These are phyloP conservation scores for Sphaerostilbella broomeana DNA, from an alignment of 2,329 filamentous ascomycete species.

Conservation along the genomic window DNA sequence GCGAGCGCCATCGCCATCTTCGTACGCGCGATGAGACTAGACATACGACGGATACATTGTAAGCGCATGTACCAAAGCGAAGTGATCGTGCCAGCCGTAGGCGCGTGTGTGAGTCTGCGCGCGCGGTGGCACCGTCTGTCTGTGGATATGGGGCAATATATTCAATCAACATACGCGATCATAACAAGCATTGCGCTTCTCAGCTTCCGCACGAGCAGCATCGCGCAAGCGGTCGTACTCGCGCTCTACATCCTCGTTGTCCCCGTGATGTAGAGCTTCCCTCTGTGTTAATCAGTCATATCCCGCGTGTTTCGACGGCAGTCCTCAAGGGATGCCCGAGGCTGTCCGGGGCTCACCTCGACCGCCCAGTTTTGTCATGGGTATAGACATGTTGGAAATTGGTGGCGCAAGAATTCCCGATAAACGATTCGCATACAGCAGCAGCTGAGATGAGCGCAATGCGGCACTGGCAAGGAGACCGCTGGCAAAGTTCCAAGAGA, in stretches of 20 bases:
- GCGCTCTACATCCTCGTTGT: slow-evolving; percentile 62
- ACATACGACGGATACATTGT: no score
- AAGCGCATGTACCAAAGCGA: no score
- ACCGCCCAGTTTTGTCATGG: slow-evolving; percentile 34
- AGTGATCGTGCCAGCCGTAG: not conserved
- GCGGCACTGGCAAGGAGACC: not conserved
- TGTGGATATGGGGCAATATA: no score
- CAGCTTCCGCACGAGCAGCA: slow-evolving; percentile 72
- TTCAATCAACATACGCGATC: slow-evolving; percentile 53
- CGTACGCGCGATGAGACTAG: slow-evolving; percentile 72
- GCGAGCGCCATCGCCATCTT: slow-evolving; percentile 70
- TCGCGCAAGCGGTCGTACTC: slow-evolving; percentile 91
- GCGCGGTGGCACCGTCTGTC: no score
- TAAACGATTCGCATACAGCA: not conserved
- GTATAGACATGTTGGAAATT: slow-evolving; percentile 28
- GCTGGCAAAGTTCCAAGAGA: no score
- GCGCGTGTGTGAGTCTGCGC: no score
- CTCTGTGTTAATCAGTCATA: slow-evolving; percentile 5
- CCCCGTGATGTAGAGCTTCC: slow-evolving; percentile 68
- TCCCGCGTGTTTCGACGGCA: not conserved
- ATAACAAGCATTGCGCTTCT: slow-evolving; percentile 72
- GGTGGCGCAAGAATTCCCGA: not conserved
- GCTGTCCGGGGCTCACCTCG: slow-evolving; percentile 28
- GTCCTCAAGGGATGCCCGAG: not conserved
- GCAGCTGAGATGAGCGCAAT: not conserved